phyloP scores from a whole-genome alignment of 1,284 basidiomycete genomes.

The Chalciporus piperatoides region DNA sequence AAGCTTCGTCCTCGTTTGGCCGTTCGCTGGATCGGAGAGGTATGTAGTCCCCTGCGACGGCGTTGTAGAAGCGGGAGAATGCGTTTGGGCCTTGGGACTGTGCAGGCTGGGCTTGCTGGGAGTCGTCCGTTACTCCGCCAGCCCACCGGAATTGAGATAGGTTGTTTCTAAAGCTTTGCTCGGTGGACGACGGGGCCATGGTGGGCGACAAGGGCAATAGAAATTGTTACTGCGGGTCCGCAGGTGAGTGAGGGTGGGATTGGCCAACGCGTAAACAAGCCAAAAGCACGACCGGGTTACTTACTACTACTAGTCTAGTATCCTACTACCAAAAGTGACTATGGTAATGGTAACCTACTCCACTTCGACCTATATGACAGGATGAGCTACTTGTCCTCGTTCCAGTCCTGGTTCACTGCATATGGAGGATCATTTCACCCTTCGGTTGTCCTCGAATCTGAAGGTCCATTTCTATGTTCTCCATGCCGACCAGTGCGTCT shows the following conservation, averaged over 20 bases:
- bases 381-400: not conserved
- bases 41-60: constrained; percentile 77
- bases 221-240: not conserved
- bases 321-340: not conserved
- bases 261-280: not conserved
- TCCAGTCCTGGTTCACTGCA: constrained; percentile 15
- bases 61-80: constrained; percentile 76
- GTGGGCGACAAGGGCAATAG: constrained; percentile 12
- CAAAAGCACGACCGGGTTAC: not conserved
- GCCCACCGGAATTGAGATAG: constrained; percentile 88
- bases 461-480: not conserved
- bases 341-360: not conserved
- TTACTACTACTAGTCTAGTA: not conserved
- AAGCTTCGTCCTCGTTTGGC: constrained; percentile 95
- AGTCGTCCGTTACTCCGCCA: constrained; percentile 69
- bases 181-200: constrained; percentile 40
- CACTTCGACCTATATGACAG: not conserved
- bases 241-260: not conserved
- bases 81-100: constrained; percentile 40
- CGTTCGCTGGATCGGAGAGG: constrained; percentile 81
- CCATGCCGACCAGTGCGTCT: not conserved
- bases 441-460: constrained; percentile 8
- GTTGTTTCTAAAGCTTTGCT: constrained; percentile 65
- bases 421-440: constrained; percentile 20
- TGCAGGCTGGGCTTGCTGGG: constrained; percentile 41